Percentiles rank a stretch among this genome's conserved stretches.
phyloP scores from a whole-genome alignment of 352 stramenopile species.

The Phytophthora tentaculata region DNA sequence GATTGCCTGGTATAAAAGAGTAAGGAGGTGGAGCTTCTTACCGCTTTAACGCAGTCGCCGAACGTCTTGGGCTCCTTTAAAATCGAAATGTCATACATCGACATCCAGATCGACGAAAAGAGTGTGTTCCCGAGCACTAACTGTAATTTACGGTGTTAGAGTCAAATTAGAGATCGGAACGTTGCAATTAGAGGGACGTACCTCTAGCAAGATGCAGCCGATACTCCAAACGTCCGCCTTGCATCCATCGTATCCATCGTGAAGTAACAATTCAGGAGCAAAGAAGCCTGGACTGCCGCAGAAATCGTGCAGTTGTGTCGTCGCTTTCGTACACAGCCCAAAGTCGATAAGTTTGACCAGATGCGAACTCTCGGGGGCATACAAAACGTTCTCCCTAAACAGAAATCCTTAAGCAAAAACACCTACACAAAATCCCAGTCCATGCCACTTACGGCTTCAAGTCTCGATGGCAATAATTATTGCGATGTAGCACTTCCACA shows the following conservation, averaged over 20 bases:
- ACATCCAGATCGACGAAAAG: slow-evolving; percentile 90
- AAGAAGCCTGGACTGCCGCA: slow-evolving; percentile 88
- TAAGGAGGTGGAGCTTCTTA: slow-evolving; percentile 5
- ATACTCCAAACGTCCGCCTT: slow-evolving; percentile 89
- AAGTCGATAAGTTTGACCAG: slow-evolving; percentile 85
- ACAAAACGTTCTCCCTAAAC: slow-evolving; percentile 77
- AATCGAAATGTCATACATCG: slow-evolving; percentile 76
- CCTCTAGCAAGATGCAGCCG: slow-evolving; percentile 86
- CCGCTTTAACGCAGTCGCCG: slow-evolving; percentile 39
- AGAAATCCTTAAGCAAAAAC: slow-evolving; percentile 2
- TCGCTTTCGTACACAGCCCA: slow-evolving; percentile 68
- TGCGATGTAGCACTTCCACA: slow-evolving; percentile 58
- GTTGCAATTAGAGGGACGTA: slow-evolving; percentile 13
- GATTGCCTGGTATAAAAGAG: background rate
- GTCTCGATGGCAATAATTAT: slow-evolving; percentile 82
- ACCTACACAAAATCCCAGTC: background rate
- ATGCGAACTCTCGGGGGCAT: slow-evolving; percentile 39
- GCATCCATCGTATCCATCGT: slow-evolving; percentile 68
- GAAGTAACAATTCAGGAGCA: slow-evolving; percentile 78
- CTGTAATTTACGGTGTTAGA: slow-evolving; percentile 32
- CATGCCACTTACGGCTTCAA: slow-evolving; percentile 64
- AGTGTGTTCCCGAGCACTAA: slow-evolving; percentile 74
- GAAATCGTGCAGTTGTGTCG: slow-evolving; percentile 65
- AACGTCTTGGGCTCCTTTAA: slow-evolving; percentile 73
- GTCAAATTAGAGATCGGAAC: background rate